phyloP scores from a whole-genome alignment of 192 early-diverging fungal genomes.

The Paraglomus brasilianum region DNA sequence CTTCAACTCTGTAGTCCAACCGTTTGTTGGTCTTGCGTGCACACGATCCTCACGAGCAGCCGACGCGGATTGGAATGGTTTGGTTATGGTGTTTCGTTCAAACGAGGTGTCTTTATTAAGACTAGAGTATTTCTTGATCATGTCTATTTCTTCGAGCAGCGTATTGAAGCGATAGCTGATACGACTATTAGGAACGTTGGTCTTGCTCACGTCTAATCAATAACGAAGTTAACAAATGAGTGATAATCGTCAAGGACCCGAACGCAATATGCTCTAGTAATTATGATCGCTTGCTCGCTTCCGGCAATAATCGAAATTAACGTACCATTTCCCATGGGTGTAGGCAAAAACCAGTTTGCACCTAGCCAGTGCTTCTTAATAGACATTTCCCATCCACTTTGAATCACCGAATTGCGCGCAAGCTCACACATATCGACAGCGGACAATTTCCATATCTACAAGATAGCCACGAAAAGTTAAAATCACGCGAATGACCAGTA shows the following conservation, averaged over 20 bases:
- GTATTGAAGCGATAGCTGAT: conserved; percentile 81
- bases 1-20: background rate
- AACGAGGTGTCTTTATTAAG: background rate
- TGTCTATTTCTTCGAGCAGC: conserved; percentile 72
- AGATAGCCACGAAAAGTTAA: background rate
- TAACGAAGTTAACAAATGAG: too few relatives aligned
- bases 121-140: conserved; percentile 42
- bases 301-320: too few relatives aligned
- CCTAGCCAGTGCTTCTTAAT: conserved; percentile 93
- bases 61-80: background rate
- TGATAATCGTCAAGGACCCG: too few relatives aligned
- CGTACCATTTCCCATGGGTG: conserved; percentile 63
- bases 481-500: background rate
- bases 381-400: conserved; percentile 86
- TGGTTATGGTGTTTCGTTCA: background rate
- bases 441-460: conserved; percentile 90
- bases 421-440: conserved; percentile 93
- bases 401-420: conserved; percentile 84
- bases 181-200: conserved; percentile 91
- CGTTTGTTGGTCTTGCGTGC: too few relatives aligned
- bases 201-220: conserved; percentile 79
- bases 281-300: too few relatives aligned
- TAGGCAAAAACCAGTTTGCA: conserved; percentile 67
- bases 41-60: background rate
- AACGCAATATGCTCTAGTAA: too few relatives aligned